A percentile compares a stretch with the other conserved stretches of the same genome.
These are phyloP conservation scores for Spergularia azorica DNA, from an alignment of 179 eudicot species.

Conservation along the genomic window DNA sequence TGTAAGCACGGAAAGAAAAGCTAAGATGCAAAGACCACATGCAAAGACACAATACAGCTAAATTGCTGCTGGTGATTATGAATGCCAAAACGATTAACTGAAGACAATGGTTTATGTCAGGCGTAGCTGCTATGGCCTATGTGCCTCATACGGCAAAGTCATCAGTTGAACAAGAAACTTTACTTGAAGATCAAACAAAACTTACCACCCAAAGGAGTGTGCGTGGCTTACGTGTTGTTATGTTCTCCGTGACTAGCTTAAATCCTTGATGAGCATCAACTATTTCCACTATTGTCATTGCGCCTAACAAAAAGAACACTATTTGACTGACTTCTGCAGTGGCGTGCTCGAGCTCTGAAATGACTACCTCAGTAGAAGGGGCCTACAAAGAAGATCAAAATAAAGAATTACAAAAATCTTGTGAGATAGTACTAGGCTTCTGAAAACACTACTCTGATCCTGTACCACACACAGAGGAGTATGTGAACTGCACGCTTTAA, in stretches of 20 bases:
- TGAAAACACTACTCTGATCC: not conserved
- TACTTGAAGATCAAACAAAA: slow-evolving; percentile 14
- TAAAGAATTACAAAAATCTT: not conserved
- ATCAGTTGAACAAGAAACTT: not conserved
- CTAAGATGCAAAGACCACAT: not conserved
- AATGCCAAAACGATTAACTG: not conserved
- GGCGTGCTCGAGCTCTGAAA: slow-evolving; percentile 84
- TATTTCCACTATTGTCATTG: slow-evolving; percentile 98
- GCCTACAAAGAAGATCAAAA: slow-evolving; percentile 53
- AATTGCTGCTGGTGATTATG: not conserved
- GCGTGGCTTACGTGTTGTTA: slow-evolving; percentile 92
- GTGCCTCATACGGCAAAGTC: not conserved
- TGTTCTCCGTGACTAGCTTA: slow-evolving; percentile 90
- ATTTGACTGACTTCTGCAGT: slow-evolving; percentile 96
- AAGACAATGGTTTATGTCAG: not conserved
- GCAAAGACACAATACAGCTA: not conserved
- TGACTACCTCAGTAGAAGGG: slow-evolving; percentile 87
- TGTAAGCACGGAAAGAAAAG: not conserved
- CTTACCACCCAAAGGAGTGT: slow-evolving; percentile 99
- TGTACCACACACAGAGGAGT: not conserved
- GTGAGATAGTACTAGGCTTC: not conserved
- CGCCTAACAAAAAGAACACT: slow-evolving; percentile 96
- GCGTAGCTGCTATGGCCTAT: not conserved
- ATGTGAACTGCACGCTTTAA: not conserved
- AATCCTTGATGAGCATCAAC: slow-evolving; percentile 99